A percentile compares a stretch with the other conserved stretches of the same genome.
phyloP scores from a whole-genome alignment of 495 filamentous ascomycete species.

The Gamarada debralockiae region DNA sequence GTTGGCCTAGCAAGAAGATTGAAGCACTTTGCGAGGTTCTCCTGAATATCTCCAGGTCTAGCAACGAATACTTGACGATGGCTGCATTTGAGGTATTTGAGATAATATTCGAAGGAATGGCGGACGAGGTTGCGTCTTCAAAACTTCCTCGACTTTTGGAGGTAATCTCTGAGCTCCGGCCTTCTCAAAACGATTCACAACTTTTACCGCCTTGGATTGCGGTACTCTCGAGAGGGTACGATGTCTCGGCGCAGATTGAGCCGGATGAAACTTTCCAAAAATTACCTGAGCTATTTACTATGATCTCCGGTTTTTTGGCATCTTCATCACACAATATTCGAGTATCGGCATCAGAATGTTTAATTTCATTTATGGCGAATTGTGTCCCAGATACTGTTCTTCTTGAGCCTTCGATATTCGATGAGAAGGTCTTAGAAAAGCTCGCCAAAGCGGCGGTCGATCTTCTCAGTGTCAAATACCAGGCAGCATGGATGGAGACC shows the following conservation, averaged over 20 bases:
- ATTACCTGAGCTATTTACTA: slow-evolving; percentile 72
- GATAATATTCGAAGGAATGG: slow-evolving; percentile 88
- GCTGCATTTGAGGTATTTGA: slow-evolving; percentile 96
- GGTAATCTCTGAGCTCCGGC: slow-evolving; percentile 80
- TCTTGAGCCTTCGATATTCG: slow-evolving; percentile 80
- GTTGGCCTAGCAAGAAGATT: slow-evolving; percentile 97
- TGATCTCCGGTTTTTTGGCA: slow-evolving; percentile 73
- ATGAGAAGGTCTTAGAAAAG: slow-evolving; percentile 79
- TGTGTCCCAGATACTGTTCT: slow-evolving; percentile 78
- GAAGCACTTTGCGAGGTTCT: slow-evolving; percentile 85
- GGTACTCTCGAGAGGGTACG: slow-evolving; percentile 88
- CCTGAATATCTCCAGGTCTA: slow-evolving; percentile 80
- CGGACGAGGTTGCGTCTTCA: slow-evolving; percentile 66
- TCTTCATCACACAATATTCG: slow-evolving; percentile 90
- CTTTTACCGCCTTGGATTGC: slow-evolving; percentile 94
- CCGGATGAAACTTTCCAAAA: slow-evolving; percentile 86
- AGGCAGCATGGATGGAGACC: slow-evolving; percentile 91
- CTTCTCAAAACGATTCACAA: slow-evolving; percentile 86
- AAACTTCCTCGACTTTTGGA: slow-evolving; percentile 88
- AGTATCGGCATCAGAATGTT: slow-evolving; percentile 87
- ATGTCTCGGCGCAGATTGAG: slow-evolving; percentile 82
- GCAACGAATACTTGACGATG: slow-evolving; percentile 92
- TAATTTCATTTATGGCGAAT: slow-evolving; percentile 86
- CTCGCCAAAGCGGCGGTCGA: slow-evolving; percentile 62
- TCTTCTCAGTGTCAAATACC: slow-evolving; percentile 84